phyloP scores from a whole-genome alignment of 768 basidiomycete species.

The Thelephora aurantiotincta region DNA sequence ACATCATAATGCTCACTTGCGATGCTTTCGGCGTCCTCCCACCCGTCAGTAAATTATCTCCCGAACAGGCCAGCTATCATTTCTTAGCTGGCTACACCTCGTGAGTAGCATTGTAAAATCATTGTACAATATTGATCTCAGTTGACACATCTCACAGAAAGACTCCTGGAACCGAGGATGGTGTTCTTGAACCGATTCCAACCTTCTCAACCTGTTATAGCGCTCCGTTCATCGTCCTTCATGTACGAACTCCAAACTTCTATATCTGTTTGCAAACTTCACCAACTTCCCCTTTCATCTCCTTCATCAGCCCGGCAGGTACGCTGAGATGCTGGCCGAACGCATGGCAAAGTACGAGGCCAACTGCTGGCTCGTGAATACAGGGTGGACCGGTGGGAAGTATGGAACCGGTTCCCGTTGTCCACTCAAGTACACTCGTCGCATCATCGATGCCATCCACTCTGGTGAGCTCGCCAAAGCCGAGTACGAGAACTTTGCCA shows the following conservation, averaged over 20 bases:
- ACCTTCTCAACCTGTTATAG: constrained; percentile 99
- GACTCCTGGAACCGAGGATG: constrained; percentile 98
- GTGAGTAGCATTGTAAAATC: constrained; percentile 24
- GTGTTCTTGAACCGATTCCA: constrained; percentile 94
- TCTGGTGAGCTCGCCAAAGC: constrained; percentile 79
- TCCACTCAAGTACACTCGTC: constrained; percentile 90
- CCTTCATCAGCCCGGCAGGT: constrained; percentile 61
- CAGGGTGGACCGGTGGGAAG: constrained; percentile 91
- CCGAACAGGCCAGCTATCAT: constrained; percentile 95
- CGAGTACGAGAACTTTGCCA: constrained; percentile 72
- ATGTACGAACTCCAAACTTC: constrained; percentile 32
- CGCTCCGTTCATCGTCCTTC: constrained; percentile 98
- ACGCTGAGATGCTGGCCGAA: constrained; percentile 93
- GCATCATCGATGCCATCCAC: constrained; percentile 95
- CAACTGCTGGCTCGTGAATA: constrained; percentile 98
- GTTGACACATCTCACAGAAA: constrained; percentile 34
- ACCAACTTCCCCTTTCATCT: background rate
- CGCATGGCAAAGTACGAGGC: constrained; percentile 84
- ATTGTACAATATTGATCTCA: constrained; percentile 4
- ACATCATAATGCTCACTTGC: constrained; percentile 95
- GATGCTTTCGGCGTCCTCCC: constrained; percentile 98
- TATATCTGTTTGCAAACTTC: background rate
- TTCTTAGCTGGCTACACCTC: constrained; percentile 97
- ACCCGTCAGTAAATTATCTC: constrained; percentile 82
- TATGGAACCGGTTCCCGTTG: constrained; percentile 90